These are phyloP conservation scores for Russula foetens DNA, from an alignment of 768 basidiomycete genomes.

Conservation along the genomic window DNA sequence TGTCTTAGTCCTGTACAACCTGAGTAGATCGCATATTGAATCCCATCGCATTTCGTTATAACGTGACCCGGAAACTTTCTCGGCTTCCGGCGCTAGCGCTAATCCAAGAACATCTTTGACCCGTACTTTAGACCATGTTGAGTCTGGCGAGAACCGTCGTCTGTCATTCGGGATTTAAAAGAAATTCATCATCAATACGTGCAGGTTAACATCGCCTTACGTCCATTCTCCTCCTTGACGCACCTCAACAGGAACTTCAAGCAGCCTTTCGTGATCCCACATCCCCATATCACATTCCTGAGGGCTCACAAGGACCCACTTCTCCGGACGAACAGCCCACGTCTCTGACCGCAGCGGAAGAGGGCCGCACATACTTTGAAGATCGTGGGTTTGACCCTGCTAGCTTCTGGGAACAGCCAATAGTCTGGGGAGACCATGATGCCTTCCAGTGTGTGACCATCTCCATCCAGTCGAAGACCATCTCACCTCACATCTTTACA, in stretches of 20 bases:
- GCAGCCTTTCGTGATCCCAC: slow-evolving; percentile 53
- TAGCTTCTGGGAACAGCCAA: slow-evolving; percentile 70
- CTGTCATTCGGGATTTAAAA: background rate
- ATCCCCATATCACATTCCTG: slow-evolving; percentile 58
- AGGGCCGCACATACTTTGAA: slow-evolving; percentile 37
- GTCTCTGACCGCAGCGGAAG: slow-evolving; percentile 20
- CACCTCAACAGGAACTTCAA: slow-evolving; percentile 41
- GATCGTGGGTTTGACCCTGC: slow-evolving; percentile 48
- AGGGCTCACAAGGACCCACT: slow-evolving; percentile 50
- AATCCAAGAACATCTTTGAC: background rate
- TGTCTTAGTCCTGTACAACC: slow-evolving; percentile 9
- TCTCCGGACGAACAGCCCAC: slow-evolving; percentile 41
- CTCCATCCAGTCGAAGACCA: no score
- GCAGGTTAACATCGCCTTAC: background rate
- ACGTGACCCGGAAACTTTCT: background rate
- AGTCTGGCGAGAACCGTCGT: background rate
- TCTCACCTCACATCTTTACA: background rate
- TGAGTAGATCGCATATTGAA: background rate
- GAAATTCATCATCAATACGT: slow-evolving; percentile 6
- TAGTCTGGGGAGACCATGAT: slow-evolving; percentile 79
- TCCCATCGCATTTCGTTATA: background rate
- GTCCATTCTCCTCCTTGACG: background rate
- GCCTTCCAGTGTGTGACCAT: slow-evolving; percentile 54
- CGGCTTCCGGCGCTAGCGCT: background rate
- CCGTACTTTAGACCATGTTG: background rate